Percentiles rank a stretch among this genome's conserved stretches.
Conservation (phyloP, 805 yeast species). For the Teunomyces barrocoloradensis region DNA sequence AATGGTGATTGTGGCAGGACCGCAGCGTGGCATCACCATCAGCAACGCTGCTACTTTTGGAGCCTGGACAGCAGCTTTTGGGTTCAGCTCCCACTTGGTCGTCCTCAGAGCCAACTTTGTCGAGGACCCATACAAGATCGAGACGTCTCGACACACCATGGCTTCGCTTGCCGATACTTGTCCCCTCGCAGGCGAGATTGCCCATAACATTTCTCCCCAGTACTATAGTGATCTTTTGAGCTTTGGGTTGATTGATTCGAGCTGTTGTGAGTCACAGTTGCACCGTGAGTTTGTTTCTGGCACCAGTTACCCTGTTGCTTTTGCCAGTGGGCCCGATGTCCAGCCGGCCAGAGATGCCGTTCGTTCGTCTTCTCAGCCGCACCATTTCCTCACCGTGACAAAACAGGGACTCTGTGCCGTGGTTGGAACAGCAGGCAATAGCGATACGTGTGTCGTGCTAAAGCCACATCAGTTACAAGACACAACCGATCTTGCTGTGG, state of each 20-base stretch:
- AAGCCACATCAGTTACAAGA: constrained; percentile 15
- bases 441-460: constrained; percentile 46
- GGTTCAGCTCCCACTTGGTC: constrained; percentile 13
- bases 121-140: constrained; percentile 12
- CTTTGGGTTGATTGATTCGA: constrained; percentile 42
- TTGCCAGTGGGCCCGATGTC: constrained; percentile 26
- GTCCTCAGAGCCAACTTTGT: constrained; percentile 40
- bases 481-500: constrained; percentile 11
- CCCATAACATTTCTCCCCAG: constrained; percentile 51
- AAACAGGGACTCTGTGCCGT: constrained; percentile 49
- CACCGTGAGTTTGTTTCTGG: constrained; percentile 54
- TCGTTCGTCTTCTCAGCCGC: constrained; percentile 41
- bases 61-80: constrained; percentile 44
- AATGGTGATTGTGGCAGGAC: not conserved
- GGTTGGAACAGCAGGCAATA: constrained; percentile 49
- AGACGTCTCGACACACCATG: constrained; percentile 33
- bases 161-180: constrained; percentile 40
- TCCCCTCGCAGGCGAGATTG: constrained; percentile 45
- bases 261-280: constrained; percentile 46
- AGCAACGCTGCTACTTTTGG: constrained; percentile 30
- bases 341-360: constrained; percentile 45
- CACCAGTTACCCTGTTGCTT: constrained; percentile 49
- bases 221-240: constrained; percentile 48
- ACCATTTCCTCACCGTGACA: constrained; percentile 47
- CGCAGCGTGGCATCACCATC: constrained; percentile 11